These are phyloP conservation scores for Neophaeococcomyces aloes DNA, from an alignment of 2,329 filamentous ascomycete genomes.

Conservation along the genomic window DNA sequence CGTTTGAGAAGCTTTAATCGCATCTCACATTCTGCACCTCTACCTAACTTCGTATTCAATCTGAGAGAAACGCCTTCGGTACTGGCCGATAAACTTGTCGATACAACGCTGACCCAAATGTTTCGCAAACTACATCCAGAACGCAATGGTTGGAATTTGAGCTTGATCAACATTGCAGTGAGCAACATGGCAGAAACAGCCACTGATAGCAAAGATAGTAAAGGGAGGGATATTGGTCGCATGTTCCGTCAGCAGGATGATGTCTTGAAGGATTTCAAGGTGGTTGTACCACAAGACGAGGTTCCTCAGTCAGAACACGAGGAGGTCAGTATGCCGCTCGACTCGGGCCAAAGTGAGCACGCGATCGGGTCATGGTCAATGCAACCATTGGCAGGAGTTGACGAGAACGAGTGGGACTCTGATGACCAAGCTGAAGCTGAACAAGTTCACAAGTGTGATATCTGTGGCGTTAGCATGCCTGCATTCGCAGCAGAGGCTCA, in stretches of 20 bases:
- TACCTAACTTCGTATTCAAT: slow-evolving; percentile 65
- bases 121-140: slow-evolving; percentile 65
- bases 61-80: slow-evolving; percentile 47
- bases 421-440: slow-evolving; percentile 11
- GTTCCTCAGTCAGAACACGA: not conserved
- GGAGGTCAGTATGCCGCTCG: not conserved
- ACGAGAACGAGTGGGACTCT: slow-evolving; percentile 15
- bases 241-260: slow-evolving; percentile 74
- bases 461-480: slow-evolving; percentile 17
- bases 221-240: slow-evolving; percentile 64
- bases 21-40: slow-evolving; percentile 61
- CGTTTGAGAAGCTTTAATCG: slow-evolving; percentile 54
- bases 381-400: not conserved
- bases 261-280: slow-evolving; percentile 56
- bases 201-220: slow-evolving; percentile 40
- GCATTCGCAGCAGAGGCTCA: slow-evolving; percentile 17
- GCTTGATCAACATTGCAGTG: slow-evolving; percentile 75
- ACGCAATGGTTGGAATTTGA: slow-evolving; percentile 63
- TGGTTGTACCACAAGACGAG: slow-evolving; percentile 21
- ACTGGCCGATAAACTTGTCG: slow-evolving; percentile 58
- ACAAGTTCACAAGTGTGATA: slow-evolving; percentile 13
- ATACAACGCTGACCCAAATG: slow-evolving; percentile 57
- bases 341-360: not conserved
- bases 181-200: slow-evolving; percentile 65
- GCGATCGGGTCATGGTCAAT: not conserved